These are phyloP conservation scores for Erodium trifolium DNA, from an alignment of 441 rosid genomes.

Conservation along the genomic window DNA sequence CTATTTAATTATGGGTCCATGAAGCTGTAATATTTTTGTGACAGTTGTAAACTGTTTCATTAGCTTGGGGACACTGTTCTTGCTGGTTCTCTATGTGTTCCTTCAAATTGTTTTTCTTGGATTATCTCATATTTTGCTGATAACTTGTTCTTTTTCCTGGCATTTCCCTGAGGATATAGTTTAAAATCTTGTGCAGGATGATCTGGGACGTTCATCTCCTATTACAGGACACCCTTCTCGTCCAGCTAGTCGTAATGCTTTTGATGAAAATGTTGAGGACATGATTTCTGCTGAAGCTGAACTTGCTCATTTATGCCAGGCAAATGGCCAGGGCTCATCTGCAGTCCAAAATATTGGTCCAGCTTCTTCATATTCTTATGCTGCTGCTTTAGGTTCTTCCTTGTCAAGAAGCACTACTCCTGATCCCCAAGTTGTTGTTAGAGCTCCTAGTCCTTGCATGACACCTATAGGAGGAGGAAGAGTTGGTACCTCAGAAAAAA, in stretches of 20 bases:
- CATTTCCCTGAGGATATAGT: too few relatives aligned
- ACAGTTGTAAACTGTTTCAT: neutral
- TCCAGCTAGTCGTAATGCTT: slow-evolving; percentile 78
- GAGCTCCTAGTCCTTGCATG: slow-evolving; percentile 80
- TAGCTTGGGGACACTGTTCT: neutral
- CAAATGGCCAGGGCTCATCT: slow-evolving; percentile 38
- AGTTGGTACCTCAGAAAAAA: slow-evolving; percentile 48
- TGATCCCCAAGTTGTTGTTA: slow-evolving; percentile 69
- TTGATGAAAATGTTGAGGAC: slow-evolving; percentile 48
- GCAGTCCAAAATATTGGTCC: slow-evolving; percentile 39
- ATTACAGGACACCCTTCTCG: slow-evolving; percentile 61
- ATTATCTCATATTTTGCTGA: too few relatives aligned
- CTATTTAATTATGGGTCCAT: neutral
- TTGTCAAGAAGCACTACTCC: slow-evolving; percentile 80
- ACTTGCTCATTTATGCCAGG: slow-evolving; percentile 39
- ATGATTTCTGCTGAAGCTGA: slow-evolving; percentile 43
- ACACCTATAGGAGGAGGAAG: slow-evolving; percentile 83
- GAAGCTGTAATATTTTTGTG: neutral
- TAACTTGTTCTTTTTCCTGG: neutral
- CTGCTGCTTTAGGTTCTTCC: slow-evolving; percentile 71
- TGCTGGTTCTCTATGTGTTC: too few relatives aligned
- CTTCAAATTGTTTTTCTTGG: too few relatives aligned
- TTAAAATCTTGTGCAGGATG: slow-evolving; percentile 45
- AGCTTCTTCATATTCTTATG: slow-evolving; percentile 59
- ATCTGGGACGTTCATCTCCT: slow-evolving; percentile 39